These are phyloP conservation scores for Linum trigynum DNA, from an alignment of 345 rosid species.

Conservation along the genomic window DNA sequence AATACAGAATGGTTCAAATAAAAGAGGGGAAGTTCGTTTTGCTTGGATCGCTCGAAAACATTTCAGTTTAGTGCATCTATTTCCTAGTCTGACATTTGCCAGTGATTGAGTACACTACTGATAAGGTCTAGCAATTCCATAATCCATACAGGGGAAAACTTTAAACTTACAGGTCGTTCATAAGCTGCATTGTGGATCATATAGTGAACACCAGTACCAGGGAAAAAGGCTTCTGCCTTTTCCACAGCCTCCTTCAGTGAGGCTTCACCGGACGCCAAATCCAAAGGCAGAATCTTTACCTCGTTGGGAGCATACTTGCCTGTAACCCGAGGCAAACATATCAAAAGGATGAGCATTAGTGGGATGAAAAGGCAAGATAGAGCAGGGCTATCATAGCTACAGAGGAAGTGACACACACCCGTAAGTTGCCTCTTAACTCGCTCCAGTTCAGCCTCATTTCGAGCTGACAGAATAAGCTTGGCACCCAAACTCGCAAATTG, in stretches of 20 bases:
- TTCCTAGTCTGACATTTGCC: no score
- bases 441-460: slow-evolving; percentile 64
- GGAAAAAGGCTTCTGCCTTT: slow-evolving; percentile 57
- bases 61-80: no score
- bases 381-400: slow-evolving; percentile 1
- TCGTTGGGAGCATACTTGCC: slow-evolving; percentile 71
- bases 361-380: neutral
- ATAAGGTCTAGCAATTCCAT: neutral
- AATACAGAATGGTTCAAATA: neutral
- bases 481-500: slow-evolving; percentile 80
- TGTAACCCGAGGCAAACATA: slow-evolving; percentile 15
- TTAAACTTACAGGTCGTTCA: slow-evolving; percentile 75
- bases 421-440: slow-evolving; percentile 63
- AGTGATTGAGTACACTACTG: no score
- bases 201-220: slow-evolving; percentile 64
- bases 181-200: slow-evolving; percentile 91
- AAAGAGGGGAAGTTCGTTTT: neutral
- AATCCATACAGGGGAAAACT: slow-evolving; percentile 6
- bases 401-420: slow-evolving; percentile 32
- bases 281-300: slow-evolving; percentile 72
- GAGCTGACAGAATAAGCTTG: slow-evolving; percentile 82
- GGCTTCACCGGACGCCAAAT: slow-evolving; percentile 73
- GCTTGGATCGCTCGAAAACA: no score
- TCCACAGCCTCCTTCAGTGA: slow-evolving; percentile 60
- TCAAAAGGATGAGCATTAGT: neutral